These are phyloP conservation scores for Cyanodermella asteris DNA, from an alignment of 2,329 filamentous ascomycete genomes.

Conservation along the genomic window DNA sequence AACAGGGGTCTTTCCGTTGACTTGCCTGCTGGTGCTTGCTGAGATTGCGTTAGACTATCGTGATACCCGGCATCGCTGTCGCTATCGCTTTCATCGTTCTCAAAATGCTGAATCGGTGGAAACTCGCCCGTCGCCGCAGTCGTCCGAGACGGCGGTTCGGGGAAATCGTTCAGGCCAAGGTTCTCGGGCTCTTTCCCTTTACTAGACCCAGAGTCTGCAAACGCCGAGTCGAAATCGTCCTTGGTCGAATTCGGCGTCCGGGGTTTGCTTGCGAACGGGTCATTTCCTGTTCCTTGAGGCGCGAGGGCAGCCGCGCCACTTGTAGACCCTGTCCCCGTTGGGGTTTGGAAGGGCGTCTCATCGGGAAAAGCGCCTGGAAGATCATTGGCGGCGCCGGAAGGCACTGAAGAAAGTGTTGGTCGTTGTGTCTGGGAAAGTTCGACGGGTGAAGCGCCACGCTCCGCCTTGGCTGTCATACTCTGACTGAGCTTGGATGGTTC, in stretches of 20 bases:
- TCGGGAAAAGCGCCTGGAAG: slow-evolving; percentile 33
- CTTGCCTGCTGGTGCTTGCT: slow-evolving; percentile 14
- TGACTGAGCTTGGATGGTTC: slow-evolving; percentile 9
- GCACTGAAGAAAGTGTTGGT: slow-evolving; percentile 4
- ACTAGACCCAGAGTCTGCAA: slow-evolving; percentile 45
- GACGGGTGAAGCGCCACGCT: background rate
- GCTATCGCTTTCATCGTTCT: slow-evolving; percentile 59
- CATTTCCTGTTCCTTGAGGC: slow-evolving; percentile 21
- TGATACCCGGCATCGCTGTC: slow-evolving; percentile 66
- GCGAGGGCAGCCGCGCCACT: too few relatives aligned
- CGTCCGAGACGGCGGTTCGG: slow-evolving; percentile 2
- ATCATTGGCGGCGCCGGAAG: slow-evolving; percentile 8
- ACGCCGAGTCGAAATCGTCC: slow-evolving; percentile 68
- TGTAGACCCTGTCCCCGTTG: too few relatives aligned
- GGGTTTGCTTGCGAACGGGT: slow-evolving; percentile 19
- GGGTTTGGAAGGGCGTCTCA: slow-evolving; percentile 13
- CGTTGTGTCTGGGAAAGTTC: background rate
- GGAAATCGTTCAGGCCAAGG: slow-evolving; percentile 7
- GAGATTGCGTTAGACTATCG: too few relatives aligned
- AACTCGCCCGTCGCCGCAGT: slow-evolving; percentile 43
- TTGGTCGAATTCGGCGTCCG: slow-evolving; percentile 28
- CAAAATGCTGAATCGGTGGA: slow-evolving; percentile 74
- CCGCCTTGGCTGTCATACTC: slow-evolving; percentile 1
- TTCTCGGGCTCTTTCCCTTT: slow-evolving; percentile 27
- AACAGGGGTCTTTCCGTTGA: slow-evolving; percentile 9